Conservation (phyloP, 129 eudicot species). For the Saposhnikovia divaricata region DNA sequence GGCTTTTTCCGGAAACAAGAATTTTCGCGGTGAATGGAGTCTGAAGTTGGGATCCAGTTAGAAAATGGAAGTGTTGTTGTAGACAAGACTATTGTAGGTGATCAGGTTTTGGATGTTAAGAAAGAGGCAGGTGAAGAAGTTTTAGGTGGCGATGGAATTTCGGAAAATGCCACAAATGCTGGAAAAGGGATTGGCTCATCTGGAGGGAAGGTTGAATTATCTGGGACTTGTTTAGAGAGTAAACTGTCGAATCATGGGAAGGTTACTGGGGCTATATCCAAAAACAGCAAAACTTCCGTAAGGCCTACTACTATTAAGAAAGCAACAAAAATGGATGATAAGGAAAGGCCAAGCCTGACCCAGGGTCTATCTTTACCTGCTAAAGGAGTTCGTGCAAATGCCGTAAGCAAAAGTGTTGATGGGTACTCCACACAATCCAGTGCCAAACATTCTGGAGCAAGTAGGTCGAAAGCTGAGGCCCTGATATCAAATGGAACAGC, state of each 20-base stretch:
- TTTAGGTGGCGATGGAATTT: slow-evolving; percentile 10
- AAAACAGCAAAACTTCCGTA: slow-evolving; percentile 27
- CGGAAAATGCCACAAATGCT: slow-evolving; percentile 20
- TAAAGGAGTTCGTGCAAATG: slow-evolving; percentile 27
- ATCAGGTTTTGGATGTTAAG: slow-evolving; percentile 13
- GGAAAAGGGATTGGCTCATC: slow-evolving; percentile 26
- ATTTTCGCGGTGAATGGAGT: slow-evolving; percentile 40
- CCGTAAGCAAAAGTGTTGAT: slow-evolving; percentile 55
- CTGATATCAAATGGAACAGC: slow-evolving; percentile 19
- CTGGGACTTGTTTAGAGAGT: slow-evolving; percentile 27
- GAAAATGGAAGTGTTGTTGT: slow-evolving; percentile 39
- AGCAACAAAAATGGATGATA: slow-evolving; percentile 23
- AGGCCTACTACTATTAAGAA: slow-evolving; percentile 25
- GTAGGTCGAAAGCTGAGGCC: slow-evolving; percentile 27
- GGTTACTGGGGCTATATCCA: slow-evolving; percentile 26
- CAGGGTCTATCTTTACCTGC: slow-evolving; percentile 77
- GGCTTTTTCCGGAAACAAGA: not conserved
- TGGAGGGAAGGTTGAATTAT: slow-evolving; percentile 26
- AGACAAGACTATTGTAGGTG: slow-evolving; percentile 24
- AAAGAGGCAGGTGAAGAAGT: slow-evolving; percentile 23
- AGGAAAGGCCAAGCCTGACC: slow-evolving; percentile 33
- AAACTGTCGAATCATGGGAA: slow-evolving; percentile 22
- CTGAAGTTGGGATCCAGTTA: slow-evolving; percentile 47
- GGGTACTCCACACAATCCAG: slow-evolving; percentile 36
- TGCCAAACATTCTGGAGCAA: slow-evolving; percentile 20